Conservation (phyloP, 2,329 filamentous ascomycete genomes). For the Sclerotinia nivalis region DNA sequence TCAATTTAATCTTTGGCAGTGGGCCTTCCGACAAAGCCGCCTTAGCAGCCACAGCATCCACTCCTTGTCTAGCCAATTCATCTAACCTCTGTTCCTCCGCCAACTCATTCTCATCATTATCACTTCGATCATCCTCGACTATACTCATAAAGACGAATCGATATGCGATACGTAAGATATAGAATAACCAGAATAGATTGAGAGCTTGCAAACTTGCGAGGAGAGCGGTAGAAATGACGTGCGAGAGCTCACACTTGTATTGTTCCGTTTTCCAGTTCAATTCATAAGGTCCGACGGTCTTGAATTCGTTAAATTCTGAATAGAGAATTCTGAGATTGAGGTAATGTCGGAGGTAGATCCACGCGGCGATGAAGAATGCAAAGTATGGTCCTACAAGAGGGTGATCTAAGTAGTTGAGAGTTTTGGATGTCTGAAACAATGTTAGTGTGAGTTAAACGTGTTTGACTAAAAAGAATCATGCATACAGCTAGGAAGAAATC, state of each 20-base stretch:
- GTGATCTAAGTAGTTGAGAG: slow-evolving; percentile 85
- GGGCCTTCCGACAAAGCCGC: background rate
- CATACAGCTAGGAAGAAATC: slow-evolving; percentile 93
- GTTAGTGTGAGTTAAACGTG: slow-evolving; percentile 1
- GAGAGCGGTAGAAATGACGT: slow-evolving; percentile 66
- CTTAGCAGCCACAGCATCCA: slow-evolving; percentile 17
- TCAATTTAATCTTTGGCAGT: slow-evolving; percentile 21
- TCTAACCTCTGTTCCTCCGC: slow-evolving; percentile 29
- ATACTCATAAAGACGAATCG: slow-evolving; percentile 63
- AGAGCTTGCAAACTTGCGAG: slow-evolving; percentile 69
- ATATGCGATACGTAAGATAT: slow-evolving; percentile 73
- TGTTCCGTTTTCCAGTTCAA: slow-evolving; percentile 74
- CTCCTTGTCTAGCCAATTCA: slow-evolving; percentile 11
- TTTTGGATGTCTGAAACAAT: slow-evolving; percentile 72
- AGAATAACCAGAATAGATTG: slow-evolving; percentile 79
- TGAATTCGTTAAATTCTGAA: slow-evolving; percentile 73
- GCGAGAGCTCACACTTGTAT: slow-evolving; percentile 72
- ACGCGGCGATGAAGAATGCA: slow-evolving; percentile 74
- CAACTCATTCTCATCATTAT: slow-evolving; percentile 56
- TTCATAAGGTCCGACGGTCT: slow-evolving; percentile 70
- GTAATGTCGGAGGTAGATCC: slow-evolving; percentile 88
- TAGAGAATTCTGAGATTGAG: slow-evolving; percentile 75
- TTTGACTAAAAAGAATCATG: background rate
- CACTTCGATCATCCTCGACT: slow-evolving; percentile 69
- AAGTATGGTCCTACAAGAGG: slow-evolving; percentile 80